Base-by-base conservation (phyloP, 306 rosid species). In the Quercus variabilis region DNA sequence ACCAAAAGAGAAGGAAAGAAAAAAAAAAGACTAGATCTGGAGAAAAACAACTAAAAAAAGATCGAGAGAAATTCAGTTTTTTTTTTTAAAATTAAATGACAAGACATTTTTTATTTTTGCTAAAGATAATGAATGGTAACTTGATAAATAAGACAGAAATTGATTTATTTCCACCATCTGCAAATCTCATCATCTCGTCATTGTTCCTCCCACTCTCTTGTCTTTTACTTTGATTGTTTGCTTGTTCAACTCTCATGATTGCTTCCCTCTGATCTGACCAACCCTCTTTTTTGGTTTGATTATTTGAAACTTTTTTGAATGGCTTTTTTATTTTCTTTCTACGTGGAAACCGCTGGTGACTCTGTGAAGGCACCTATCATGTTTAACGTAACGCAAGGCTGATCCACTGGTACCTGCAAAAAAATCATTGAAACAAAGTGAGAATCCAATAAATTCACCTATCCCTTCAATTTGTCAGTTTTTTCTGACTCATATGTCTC, bases 361-460 rank as follows among this genome's bases (percentile, higher is more conserved):
- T 92, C 73, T 68, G 97, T 95, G 64, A 95, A 80, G 28, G 85
- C 81, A 46, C 80, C 90, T 31, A 88, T 84, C 98, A 95, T 93
- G 5, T 91, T 60, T 74, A 93, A 80, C 80, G 98, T 87, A 54
- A 90, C 74, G 78, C 97, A 95, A 0, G 99, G 97, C 43, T 95
- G 97, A 79, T 95, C 96, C 43, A 78, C 63, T 14, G 99, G 99
- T 28, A 93, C 98, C 99, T 95, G 81, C 71, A 57, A 77, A 72
- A 71, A 31, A 18, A 57, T 25, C 26, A 25, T 25, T 25, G 26
- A 25, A 25, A 38, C 80, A 20, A 6, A 30, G 17, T 11, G 18
- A 72, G 28, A 60, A 25, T 76, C 67, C 25, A 57, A 57, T n/a
- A n/a, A 56, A n/a, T 14, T 21, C 4, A 57, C 63, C 26, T 5